Percentiles rank a stretch among this genome's conserved stretches.
These are phyloP conservation scores for Knoxia roxburghii DNA, from an alignment of 257 asterid genomes.

Conservation along the genomic window DNA sequence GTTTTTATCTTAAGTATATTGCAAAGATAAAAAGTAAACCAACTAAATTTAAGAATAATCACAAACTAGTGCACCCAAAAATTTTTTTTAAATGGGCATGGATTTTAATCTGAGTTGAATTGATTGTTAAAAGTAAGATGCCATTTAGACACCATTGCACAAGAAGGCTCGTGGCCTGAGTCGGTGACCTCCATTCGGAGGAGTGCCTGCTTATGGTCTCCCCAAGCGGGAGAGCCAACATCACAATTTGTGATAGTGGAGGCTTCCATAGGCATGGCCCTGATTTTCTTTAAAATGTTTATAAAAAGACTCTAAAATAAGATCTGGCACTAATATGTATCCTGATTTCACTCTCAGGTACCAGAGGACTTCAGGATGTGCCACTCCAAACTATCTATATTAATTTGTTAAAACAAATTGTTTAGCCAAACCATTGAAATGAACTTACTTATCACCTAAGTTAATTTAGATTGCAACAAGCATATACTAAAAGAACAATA, in stretches of 20 bases:
- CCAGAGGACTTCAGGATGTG: not conserved
- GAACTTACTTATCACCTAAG: not conserved
- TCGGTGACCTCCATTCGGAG: slow-evolving; percentile 19
- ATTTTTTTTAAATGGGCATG: too few relatives aligned
- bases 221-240: slow-evolving; percentile 17
- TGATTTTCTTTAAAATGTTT: not conserved
- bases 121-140: not conserved
- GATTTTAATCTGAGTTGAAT: not conserved
- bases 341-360: not conserved
- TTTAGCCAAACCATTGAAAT: not conserved
- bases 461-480: not conserved
- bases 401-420: not conserved
- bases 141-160: too few relatives aligned
- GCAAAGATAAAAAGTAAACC: not conserved
- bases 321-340: too few relatives aligned
- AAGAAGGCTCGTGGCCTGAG: slow-evolving; percentile 15
- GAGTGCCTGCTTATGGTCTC: slow-evolving; percentile 19
- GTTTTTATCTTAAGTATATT: not conserved
- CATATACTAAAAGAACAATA: slow-evolving; percentile 23
- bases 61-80: not conserved
- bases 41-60: not conserved
- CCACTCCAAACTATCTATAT: not conserved
- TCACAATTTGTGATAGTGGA: slow-evolving; percentile 19
- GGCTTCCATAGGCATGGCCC: slow-evolving; percentile 15
- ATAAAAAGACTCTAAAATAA: not conserved